Evolutionary conservation across 495 filamentous ascomycete species (phyloP), one percentile per base, ranked within the genome.

Genomic region (Diplogelasinospora grovesii): DNA sequence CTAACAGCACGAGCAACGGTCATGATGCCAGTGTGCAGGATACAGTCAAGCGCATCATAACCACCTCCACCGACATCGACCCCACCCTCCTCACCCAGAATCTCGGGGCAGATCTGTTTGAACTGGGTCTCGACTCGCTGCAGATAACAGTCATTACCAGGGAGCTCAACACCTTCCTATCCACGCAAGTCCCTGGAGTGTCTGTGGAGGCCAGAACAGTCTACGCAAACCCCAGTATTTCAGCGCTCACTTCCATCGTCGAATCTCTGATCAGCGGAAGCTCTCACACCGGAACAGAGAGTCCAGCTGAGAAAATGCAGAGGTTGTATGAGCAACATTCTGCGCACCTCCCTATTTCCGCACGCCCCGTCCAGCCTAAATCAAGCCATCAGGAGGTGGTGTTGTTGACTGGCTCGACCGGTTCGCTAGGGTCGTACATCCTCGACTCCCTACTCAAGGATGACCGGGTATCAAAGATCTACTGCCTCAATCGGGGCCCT

Each of bases 321-420:
- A 23, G 21, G 10, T 19, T 37, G 14, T 16, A 18, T 14, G 18
- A 10, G n/a, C 19, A 24, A 3, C 19, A 15, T 11, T 14, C 19
- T 3, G 44, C 11, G 18, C 35, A 4, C 14, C 10, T 3, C 4
- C 6, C 40, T 1, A 1, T 14, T 8, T 34, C 30, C 13, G 0
- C 10, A 13, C 2, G 3, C 10, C 14, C 31, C 9, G 22, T 8
- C 5, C 29, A 8, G 5, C n/a, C 8, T 15, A 11, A 9, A 5
- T 23, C n/a, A 22, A 7, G 9, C 7, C 8, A 14, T 14, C 5
- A 14, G 9, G 5, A 11, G 26, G n/a, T 16, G 4, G 57, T 73
- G 18, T 43, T 74, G 31, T 50, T 77, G 8, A 75, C 68, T 1
- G 72, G 71, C n/a, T 63, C 66, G 1, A 75, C 73, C 5, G 73